Evolutionary conservation across 1,139 yeast species (phyloP), one percentile per base, ranked within the genome.

Genomic region (Saccharomyces hybrid): DNA sequence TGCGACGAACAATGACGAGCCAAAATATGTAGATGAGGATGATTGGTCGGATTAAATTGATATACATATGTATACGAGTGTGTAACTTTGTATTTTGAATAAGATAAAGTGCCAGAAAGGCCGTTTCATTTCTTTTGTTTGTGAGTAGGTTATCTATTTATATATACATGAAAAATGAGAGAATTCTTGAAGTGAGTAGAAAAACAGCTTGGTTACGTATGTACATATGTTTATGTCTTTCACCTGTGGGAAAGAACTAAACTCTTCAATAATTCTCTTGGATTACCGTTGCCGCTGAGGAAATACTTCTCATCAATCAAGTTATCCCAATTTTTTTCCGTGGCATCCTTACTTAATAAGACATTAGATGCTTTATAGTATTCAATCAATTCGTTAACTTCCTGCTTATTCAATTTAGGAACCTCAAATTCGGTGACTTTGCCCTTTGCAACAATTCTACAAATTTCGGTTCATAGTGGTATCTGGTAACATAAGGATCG

Each of bases 231-330:
- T 24, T 32, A 24, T 32, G 32, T n/a, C 24, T 4, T 7, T 56
- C 50, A 60, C 50, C 57, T 55, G 55, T 63, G 65, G 49, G 57
- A 55, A 51, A 67, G 47, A 55, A 75, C 73, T 61, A 76, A 72
- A 54, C 80, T 75, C 64, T 76, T 83, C 57, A 86, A 70, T 58
- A 88, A 71, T 60, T 80, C 82, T 55, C 86, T 79, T 46, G 96
- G 91, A 70, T 87, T 88, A 62, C 97, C 97, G 61, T 85, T 82
- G 51, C 96, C 91, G 59, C 86, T 78, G 38, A 84, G 67, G 59
- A 81, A 79, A 65, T 83, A 82, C 65, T 81, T 81, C 62, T 83
- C 81, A 49, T 74, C 71, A 2, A 75, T 69, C 44, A 79, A 63
- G 54, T 70, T 73, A 51, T 76, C 76, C 11, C 69, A 55, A 5